These are phyloP conservation scores for Verbena officinalis DNA, from an alignment of 257 asterid genomes.

Conservation along the genomic window DNA sequence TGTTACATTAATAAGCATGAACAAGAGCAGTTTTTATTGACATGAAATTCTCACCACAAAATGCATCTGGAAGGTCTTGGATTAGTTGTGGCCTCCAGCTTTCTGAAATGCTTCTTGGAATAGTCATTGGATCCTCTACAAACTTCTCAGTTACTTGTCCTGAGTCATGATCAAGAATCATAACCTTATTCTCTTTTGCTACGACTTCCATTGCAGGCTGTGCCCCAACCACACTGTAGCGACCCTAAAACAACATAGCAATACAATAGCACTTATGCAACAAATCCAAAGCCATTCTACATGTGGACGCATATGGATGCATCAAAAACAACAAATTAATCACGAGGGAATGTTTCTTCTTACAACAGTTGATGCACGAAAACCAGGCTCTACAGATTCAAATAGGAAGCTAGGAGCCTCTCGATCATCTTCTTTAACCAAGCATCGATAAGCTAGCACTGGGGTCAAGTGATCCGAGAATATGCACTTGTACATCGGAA, in stretches of 20 bases:
- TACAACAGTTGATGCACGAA: constrained; percentile 63
- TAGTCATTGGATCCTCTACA: constrained; percentile 72
- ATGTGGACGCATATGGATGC: background rate
- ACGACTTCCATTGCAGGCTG: constrained; percentile 82
- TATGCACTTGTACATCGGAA: constrained; percentile 71
- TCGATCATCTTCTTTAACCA: constrained; percentile 87
- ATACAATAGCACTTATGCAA: background rate
- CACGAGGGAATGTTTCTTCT: constrained; percentile 23
- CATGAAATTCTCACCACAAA: constrained; percentile 62
- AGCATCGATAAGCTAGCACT: constrained; percentile 89
- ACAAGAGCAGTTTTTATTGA: background rate
- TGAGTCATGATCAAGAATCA: constrained; percentile 63
- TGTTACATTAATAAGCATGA: background rate
- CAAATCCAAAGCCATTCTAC: background rate
- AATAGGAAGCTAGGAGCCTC: constrained; percentile 91
- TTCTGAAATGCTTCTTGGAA: constrained; percentile 70
- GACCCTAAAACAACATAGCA: constrained; percentile 53
- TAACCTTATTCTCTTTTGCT: constrained; percentile 74
- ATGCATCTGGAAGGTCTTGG: constrained; percentile 75
- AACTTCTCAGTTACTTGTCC: constrained; percentile 48
- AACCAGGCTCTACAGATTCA: constrained; percentile 88
- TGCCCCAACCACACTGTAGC: constrained; percentile 88
- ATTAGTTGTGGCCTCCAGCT: constrained; percentile 73
- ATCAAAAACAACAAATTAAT: background rate
- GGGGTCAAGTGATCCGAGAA: constrained; percentile 96